Evolutionary conservation across 257 asterid species (phyloP).

Genomic region (Solanum infundibuliforme): DNA sequence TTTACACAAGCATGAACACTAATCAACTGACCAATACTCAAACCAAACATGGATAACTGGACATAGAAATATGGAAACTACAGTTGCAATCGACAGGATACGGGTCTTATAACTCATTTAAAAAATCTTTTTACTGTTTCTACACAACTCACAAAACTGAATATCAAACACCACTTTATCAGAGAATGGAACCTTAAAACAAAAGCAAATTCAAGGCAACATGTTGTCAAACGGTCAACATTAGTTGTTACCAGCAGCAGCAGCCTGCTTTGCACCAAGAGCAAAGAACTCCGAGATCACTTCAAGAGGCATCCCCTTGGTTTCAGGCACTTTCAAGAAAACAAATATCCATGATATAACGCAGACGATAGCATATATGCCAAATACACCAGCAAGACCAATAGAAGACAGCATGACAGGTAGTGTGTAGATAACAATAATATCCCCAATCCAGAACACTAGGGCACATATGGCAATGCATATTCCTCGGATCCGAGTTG

Average conservation of each 20-base stretch:
- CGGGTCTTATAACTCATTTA: not conserved
- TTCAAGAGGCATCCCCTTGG: constrained; percentile 80
- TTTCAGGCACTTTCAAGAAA: constrained; percentile 60
- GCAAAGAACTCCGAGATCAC: constrained; percentile 59
- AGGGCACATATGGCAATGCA: constrained; percentile 59
- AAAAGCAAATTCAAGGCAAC: not conserved
- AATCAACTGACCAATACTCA: not conserved
- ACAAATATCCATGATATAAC: constrained; percentile 44
- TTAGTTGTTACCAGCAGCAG: constrained; percentile 3
- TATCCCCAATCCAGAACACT: constrained; percentile 36
- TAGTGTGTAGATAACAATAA: constrained; percentile 38
- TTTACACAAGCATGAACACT: not conserved
- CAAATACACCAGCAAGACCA: constrained; percentile 56
- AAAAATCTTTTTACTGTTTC: not conserved
- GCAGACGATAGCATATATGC: constrained; percentile 38
- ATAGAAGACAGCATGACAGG: constrained; percentile 41
- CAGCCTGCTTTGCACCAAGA: constrained; percentile 43
- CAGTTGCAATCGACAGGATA: not conserved
- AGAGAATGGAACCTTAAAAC: not conserved
- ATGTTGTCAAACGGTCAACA: not conserved
- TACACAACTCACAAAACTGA: not conserved
- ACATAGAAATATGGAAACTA: not conserved
- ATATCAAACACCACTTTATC: not conserved
- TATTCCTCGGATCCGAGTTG: constrained; percentile 46
- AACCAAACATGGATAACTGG: not conserved